Base-by-base conservation (phyloP, 2,329 filamentous ascomycete genomes). In the Aspergillus novofumigatus region DNA sequence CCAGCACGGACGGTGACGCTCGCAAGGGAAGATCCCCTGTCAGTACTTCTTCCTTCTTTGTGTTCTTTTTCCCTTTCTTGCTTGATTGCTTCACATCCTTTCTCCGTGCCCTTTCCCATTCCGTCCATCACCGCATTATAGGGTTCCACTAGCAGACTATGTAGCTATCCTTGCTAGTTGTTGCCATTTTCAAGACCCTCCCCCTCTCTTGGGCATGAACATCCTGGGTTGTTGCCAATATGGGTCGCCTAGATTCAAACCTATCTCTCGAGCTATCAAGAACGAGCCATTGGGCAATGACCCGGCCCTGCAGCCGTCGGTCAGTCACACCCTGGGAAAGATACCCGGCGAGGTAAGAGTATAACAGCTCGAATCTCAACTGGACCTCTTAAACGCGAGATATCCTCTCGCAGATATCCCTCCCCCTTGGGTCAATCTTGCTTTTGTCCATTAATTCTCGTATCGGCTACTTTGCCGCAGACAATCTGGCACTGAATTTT, bases 221-320 rank as follows among this genome's bases (percentile, higher is more conserved):
- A 59, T 59, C 62, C 59, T 58, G 47, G 58, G 47, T 54, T 61
- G 44, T 52, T 52, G 58, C 50, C 58, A 59, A 59, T 50, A 21
- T 45, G 52, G 55, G 55, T 54, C 60, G 51, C 55, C 58, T 65
- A 62, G 58, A 61, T 56, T 54, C 61, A 64, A 63, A 60, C 62
- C 55, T 64, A 64, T 65, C 59, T 52, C 45, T 52, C 58, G 59
- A 63, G 61, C 60, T 63, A 65, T 63, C 60, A 58, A 57, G 63
- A 63, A 61, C 56, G 59, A 60, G 59, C 51, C 26, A 59, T 62
- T 64, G 58, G 58, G 55, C 52, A 38, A 54, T 62, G 60, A 53
- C 52, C 49, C 51, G 11, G 35, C 42, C 52, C 52, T 52, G 45
- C 59, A 60, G 52, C 49, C 42, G 55, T 52, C 51, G 47, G 57